Base-by-base conservation (phyloP, 1,139 yeast genomes). In the Pichia sp. region DNA sequence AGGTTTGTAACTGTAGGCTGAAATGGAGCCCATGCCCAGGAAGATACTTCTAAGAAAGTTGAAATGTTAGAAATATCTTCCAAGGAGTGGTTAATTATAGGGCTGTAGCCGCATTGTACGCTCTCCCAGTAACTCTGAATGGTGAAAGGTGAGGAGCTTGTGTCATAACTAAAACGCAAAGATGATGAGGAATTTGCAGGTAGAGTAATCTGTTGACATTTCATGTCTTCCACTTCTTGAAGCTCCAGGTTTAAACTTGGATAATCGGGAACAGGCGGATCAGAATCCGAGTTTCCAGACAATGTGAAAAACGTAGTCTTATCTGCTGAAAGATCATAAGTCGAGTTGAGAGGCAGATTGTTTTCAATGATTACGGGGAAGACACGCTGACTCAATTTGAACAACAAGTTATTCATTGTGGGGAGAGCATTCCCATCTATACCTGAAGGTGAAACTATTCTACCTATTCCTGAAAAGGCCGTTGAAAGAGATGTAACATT, bases 21-120 rank as follows among this genome's bases (percentile, higher is more conserved):
- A 6, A 75, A 74, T 0, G 75, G 70, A 1, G 76, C 78, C 95
- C 95, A 88, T 5, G 89, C 77, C 96, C 96, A 90, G 38, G 82
- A 70, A 0, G 80, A 71, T 13, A 67, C 55, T 30, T 71, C 68
- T 15, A 78, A 59, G 23, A 72, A 58, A 0, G 58, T 36, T 0
- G 70, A 57, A 1, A 78, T 62, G 4, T 67, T 64, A 2, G 66
- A 47, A 0, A 69, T 57, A 8, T 67, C 62, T 1, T 60, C 56
- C n/a, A 75, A 62, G 0, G 72, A 54, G 7, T 77, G 70, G 57
- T 76, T 78, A 23, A 88, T 67, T 1, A 88, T 73, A 0, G 93
- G 87, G 0, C 85, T 74, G 53, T 72, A 76, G 0, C 95, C 95
- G 63, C 85, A 78, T 23, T 69, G 61, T 1, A 84, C 66, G 47